Conservation (phyloP, 2,329 filamentous ascomycete genomes). For the Cercospora zeina region DNA sequence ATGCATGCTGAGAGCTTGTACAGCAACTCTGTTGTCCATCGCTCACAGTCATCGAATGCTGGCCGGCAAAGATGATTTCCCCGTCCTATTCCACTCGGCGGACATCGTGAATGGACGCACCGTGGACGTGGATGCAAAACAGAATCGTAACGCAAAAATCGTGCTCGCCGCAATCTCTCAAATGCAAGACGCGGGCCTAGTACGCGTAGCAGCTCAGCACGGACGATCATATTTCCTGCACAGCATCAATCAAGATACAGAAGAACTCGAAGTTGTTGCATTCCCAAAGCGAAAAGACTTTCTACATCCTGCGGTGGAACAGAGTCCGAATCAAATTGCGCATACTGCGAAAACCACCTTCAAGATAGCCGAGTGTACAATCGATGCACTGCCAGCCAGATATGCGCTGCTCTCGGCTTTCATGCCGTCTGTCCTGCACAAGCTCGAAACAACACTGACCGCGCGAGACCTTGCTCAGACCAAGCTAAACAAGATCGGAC, state of each 20-base stretch:
- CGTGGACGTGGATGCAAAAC: neutral
- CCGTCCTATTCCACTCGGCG: conserved; percentile 21
- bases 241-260: neutral
- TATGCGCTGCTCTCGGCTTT: conserved; percentile 58
- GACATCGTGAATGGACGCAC: neutral
- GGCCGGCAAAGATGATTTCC: conserved; percentile 17
- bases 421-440: conserved; percentile 71
- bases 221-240: conserved; percentile 28
- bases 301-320: conserved; percentile 48
- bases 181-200: conserved; percentile 22
- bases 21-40: neutral
- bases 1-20: neutral
- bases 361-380: conserved; percentile 50
- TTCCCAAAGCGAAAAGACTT: conserved; percentile 62
- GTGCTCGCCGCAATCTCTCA: neutral
- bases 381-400: conserved; percentile 49
- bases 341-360: conserved; percentile 53
- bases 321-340: conserved; percentile 27
- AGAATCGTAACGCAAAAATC: neutral
- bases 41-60: conserved; percentile 22
- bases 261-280: conserved; percentile 16
- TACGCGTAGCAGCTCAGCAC: conserved; percentile 22
- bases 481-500: conserved; percentile 50
- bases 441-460: conserved; percentile 65
- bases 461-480: conserved; percentile 61